Conservation (phyloP, 164 flowering plant species). For the Umbilicus rupestris region DNA sequence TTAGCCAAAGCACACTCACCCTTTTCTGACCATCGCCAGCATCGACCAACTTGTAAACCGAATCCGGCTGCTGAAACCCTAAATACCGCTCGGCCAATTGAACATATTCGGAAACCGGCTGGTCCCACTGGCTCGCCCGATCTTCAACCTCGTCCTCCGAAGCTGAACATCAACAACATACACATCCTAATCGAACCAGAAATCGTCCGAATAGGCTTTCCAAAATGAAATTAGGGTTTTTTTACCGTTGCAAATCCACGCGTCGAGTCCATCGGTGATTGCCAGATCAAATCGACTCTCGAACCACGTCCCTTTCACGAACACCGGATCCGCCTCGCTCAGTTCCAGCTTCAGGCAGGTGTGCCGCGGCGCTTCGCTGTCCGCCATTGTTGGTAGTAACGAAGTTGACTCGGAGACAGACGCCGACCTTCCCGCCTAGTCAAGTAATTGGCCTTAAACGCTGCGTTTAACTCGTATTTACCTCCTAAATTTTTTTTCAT, state of each 20-base stretch:
- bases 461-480: constrained; percentile 7
- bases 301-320: constrained; percentile 70
- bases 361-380: constrained; percentile 26
- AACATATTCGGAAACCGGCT: constrained; percentile 63
- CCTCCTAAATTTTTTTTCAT: too few species aligned
- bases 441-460: neutral
- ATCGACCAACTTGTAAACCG: constrained; percentile 55
- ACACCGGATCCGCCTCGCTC: constrained; percentile 26
- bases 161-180: constrained; percentile 24
- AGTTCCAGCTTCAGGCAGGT: constrained; percentile 60
- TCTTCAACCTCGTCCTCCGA: constrained; percentile 63
- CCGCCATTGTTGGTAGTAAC: constrained; percentile 13
- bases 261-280: constrained; percentile 52
- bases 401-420: neutral
- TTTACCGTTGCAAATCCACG: constrained; percentile 78
- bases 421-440: constrained; percentile 6
- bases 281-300: constrained; percentile 50
- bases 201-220: neutral
- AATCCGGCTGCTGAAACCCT: constrained; percentile 83
- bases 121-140: constrained; percentile 87
- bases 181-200: neutral
- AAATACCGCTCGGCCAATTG: constrained; percentile 58
- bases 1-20: constrained; percentile 27
- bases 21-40: constrained; percentile 61
- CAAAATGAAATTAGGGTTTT: neutral